Conservation (phyloP, 805 yeast genomes). For the Gaillardinia entomophila region DNA sequence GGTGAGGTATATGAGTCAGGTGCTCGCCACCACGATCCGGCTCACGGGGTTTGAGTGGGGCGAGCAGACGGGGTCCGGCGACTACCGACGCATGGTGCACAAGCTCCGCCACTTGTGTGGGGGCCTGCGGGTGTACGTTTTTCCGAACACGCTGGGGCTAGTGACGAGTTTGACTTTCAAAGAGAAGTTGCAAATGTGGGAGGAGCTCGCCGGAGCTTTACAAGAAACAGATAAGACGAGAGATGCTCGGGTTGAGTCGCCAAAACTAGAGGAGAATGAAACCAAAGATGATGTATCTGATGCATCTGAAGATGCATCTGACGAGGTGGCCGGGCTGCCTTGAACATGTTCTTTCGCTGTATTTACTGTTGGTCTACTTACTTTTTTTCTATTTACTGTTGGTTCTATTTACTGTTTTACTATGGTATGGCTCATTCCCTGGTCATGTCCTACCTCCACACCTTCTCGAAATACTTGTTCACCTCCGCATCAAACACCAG, state of each 20-base stretch:
- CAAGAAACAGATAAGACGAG: too few species aligned
- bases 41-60: not conserved
- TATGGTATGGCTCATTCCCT: not conserved
- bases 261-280: too few species aligned
- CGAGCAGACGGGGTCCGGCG: not conserved
- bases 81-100: constrained; percentile 6
- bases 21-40: constrained; percentile 14
- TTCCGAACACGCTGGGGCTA: constrained; percentile 71
- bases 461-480: constrained; percentile 21
- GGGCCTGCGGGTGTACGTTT: constrained; percentile 41
- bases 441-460: constrained; percentile 23
- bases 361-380: too few species aligned
- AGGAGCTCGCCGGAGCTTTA: too few species aligned
- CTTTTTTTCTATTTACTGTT: too few species aligned
- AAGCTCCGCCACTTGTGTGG: constrained; percentile 9
- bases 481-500: constrained; percentile 22
- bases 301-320: too few species aligned
- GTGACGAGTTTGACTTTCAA: constrained; percentile 45
- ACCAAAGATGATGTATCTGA: too few species aligned
- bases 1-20: constrained; percentile 25
- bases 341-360: too few species aligned
- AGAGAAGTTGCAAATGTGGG: constrained; percentile 48
- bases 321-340: too few species aligned
- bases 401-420: too few species aligned
- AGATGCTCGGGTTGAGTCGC: too few species aligned